Conservation (phyloP, 805 yeast genomes). For the Schwanniomyces sp. region DNA sequence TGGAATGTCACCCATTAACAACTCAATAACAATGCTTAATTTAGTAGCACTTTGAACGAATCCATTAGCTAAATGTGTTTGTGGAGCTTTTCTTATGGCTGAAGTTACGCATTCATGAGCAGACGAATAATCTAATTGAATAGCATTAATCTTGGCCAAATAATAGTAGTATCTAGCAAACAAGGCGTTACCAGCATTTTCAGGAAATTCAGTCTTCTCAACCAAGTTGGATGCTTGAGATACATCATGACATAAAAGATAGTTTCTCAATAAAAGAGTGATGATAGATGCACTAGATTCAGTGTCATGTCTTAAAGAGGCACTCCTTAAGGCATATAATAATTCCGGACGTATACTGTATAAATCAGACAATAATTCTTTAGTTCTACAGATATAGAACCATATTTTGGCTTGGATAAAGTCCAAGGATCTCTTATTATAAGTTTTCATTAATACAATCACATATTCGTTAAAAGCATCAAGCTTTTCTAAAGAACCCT, state of each 20-base stretch:
- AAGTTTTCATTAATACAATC: constrained; percentile 54
- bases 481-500: constrained; percentile 47
- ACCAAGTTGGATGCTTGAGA: constrained; percentile 87
- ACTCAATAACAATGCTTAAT: constrained; percentile 81
- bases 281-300: constrained; percentile 89
- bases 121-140: constrained; percentile 87
- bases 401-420: constrained; percentile 85
- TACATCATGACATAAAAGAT: constrained; percentile 74
- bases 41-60: constrained; percentile 89
- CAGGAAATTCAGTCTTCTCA: constrained; percentile 86
- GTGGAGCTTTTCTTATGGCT: constrained; percentile 97
- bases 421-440: constrained; percentile 83
- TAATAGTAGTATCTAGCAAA: constrained; percentile 92
- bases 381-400: constrained; percentile 83
- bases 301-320: constrained; percentile 86
- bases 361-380: constrained; percentile 59
- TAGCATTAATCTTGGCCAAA: constrained; percentile 84
- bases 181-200: constrained; percentile 78
- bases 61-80: constrained; percentile 78
- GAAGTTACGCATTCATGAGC: constrained; percentile 89
- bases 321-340: constrained; percentile 76
- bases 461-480: constrained; percentile 54
- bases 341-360: constrained; percentile 66
- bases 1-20: constrained; percentile 96
- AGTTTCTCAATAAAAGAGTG: constrained; percentile 82